Evolutionary conservation across 148 eudicot genomes (phyloP).

Genomic region (Salicornia ramosissima): DNA sequence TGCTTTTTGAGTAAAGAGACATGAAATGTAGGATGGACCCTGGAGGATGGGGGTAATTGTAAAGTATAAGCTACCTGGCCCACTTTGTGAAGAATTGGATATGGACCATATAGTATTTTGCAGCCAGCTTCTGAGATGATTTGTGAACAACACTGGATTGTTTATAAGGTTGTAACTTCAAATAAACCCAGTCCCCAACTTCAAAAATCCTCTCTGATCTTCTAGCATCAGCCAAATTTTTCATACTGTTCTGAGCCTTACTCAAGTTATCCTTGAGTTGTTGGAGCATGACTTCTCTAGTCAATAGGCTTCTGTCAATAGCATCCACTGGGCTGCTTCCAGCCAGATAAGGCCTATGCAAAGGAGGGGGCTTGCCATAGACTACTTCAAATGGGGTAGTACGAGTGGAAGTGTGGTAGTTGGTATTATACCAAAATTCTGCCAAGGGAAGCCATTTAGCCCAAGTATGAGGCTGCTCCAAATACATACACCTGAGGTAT

Average conservation of each 20-base stretch:
- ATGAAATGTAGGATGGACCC: background rate
- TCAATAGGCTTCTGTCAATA: background rate
- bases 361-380: background rate
- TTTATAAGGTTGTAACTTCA: background rate
- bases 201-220: background rate
- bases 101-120: background rate
- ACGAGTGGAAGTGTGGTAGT: background rate
- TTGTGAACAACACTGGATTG: background rate
- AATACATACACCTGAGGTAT: no score
- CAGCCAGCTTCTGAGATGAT: background rate
- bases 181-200: background rate
- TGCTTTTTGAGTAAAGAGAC: background rate
- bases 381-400: background rate
- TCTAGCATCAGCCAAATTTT: background rate
- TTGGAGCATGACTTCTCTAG: background rate
- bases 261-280: background rate
- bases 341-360: background rate
- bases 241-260: background rate
- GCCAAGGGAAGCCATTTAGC: no score
- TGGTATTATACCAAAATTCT: background rate
- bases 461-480: no score
- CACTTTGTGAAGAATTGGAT: background rate
- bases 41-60: background rate
- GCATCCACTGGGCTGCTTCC: background rate
- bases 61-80: background rate